Base-by-base conservation (phyloP, 2,329 filamentous ascomycete species). In the Alternaria incomplexa region DNA sequence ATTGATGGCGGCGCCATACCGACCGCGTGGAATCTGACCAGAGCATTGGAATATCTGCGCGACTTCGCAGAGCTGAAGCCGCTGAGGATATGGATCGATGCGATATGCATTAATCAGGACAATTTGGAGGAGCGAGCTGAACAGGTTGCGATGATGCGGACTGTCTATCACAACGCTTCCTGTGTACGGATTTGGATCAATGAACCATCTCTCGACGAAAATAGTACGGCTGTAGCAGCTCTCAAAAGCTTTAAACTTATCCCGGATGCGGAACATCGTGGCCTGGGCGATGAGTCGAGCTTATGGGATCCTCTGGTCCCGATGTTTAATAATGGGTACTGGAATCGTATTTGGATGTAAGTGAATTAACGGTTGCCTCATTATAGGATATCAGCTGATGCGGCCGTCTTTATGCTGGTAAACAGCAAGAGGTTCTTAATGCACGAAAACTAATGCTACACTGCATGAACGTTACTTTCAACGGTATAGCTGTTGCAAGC, bases 261-360 rank as follows among this genome's bases (percentile, higher is more conserved):
- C 1, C 11, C 20, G 1, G 0, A 15, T 4, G 15, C 36, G 0
- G 44, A 9, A 5, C 0, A 5, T 3, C 0, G 20, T 15, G 20
- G 44, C 3, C 20, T 46, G 22, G 44, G 7, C 2, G 6, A 23
- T 11, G 11, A 23, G 1, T 1, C 20, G 6, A 2, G 2, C 1
- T 23, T 46, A 4, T 46, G 44, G 20, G 20, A 5, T 9, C 4
- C 44, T 15, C 2, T 46, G 7, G 7, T 46, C 0, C 7, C 20
- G 2, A 46, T 46, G 12, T n/a, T 46, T 9, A 0, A 23, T 0
- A 46, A 46, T 15, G 13, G 12, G 0, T 46, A 46, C 12, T 46
- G 12, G 12, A 23, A 9, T 15, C 44, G 44, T 46, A 9, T 15
- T 1, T 46, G 44, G 44, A 25, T 46, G 44, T 23, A 15, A 46